Evolutionary conservation across 352 stramenopile genomes (phyloP), one percentile per base, ranked within the genome.

Genomic region (Pythium volutum): DNA sequence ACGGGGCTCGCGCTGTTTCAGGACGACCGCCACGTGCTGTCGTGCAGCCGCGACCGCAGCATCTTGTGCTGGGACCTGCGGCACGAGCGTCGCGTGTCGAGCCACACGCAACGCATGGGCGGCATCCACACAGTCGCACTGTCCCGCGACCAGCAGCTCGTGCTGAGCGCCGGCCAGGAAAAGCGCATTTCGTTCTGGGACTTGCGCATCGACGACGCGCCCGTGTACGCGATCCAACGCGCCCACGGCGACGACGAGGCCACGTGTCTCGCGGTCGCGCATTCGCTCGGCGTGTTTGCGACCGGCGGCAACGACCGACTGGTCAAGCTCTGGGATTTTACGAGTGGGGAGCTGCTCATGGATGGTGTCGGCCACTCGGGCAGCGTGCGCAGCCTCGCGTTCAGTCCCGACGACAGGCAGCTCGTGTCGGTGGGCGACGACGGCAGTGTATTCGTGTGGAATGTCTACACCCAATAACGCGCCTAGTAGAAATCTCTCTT

Each of bases 111-210:
- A 65, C 81, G 92, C 53, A 97, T 98, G 89, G 93, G 93, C 41
- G 89, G 87, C 23, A 92, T 98, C 70, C 97, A 98, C 72, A 89
- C 81, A 1, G 79, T 98, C 50, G 87, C 91, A 50, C 70, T 98
- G n/a, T 87, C 79, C 14, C 55, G 71, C 18, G 86, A 97, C 69
- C 75, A 98, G 63, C 88, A 71, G n/a, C 71, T 93, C 41, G 88
- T 98, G 36, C 69, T 98, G 23, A 97, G 87, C 41, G 88, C 91
- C 26, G 93, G 92, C 1, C 92, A 98, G 64, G 92, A 98, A 43
- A 95, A 95, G 52, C 77, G 86, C n/a, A 91, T 98, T 45, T 95
- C 87, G 31, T 94, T 89, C 59, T 98, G 92, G 92, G 89, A 98
- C 49, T 65, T 97, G 29, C 76, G 88, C 38, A 87, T 96, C 51